Percentiles rank a stretch among this genome's conserved stretches.
Evolutionary conservation across 257 asterid species (phyloP).

Genomic region (Lantana camara): DNA sequence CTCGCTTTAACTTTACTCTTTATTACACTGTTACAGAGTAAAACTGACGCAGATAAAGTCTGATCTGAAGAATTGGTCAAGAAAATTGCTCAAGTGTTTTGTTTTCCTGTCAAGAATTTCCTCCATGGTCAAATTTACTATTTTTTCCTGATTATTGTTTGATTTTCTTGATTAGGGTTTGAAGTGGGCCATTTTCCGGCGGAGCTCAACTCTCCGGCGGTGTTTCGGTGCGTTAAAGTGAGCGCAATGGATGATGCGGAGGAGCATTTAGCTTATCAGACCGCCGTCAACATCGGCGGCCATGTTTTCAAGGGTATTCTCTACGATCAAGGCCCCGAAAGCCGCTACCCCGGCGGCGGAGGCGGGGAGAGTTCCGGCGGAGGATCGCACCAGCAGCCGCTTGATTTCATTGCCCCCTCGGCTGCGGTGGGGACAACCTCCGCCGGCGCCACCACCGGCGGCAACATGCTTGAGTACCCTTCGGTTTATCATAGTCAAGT

Average conservation of each 20-base stretch:
- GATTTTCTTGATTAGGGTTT: conserved; percentile 33
- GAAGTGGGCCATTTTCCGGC: conserved; percentile 50
- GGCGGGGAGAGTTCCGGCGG: conserved; percentile 47
- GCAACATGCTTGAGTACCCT: conserved; percentile 42
- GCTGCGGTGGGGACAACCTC: conserved; percentile 9
- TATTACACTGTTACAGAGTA: conserved; percentile 38
- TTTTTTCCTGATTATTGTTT: not conserved
- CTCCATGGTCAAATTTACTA: not conserved
- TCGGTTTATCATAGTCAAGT: conserved; percentile 59
- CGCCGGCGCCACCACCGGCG: conserved; percentile 23
- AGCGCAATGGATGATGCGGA: conserved; percentile 47
- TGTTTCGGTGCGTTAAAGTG: conserved; percentile 54
- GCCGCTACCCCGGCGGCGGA: conserved; percentile 32
- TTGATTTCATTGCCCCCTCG: conserved; percentile 38
- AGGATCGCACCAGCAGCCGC: conserved; percentile 38
- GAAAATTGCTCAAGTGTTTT: not conserved
- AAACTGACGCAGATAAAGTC: conserved; percentile 39
- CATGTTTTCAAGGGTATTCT: conserved; percentile 64
- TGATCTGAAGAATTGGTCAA: not conserved
- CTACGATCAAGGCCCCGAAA: conserved; percentile 63
- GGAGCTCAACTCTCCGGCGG: conserved; percentile 51
- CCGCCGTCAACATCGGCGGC: conserved; percentile 64
- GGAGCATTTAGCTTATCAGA: conserved; percentile 56
- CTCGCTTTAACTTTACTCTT: conserved; percentile 26
- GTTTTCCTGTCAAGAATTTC: not conserved